phyloP scores from a whole-genome alignment of 768 basidiomycete species.

The Psilocybe subaeruginosa region DNA sequence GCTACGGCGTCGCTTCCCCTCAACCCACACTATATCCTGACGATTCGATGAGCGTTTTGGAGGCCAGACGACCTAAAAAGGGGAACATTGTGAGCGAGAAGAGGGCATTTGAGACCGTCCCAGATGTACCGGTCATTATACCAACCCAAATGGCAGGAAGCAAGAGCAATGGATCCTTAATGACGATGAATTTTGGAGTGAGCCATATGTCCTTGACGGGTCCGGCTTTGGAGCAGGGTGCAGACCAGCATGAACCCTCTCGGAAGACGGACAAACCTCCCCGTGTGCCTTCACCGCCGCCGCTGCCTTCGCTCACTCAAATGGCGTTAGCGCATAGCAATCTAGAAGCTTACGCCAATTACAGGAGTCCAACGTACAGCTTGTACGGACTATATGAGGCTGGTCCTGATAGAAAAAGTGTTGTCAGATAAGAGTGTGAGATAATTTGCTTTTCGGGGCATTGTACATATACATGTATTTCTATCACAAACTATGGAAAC shows the following conservation, averaged over 20 bases:
- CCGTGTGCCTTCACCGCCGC: slow-evolving; percentile 79
- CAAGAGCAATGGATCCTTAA: not conserved
- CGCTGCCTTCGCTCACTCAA: slow-evolving; percentile 73
- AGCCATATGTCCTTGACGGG: slow-evolving; percentile 33
- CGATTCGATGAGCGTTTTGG: slow-evolving; percentile 59
- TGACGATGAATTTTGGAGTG: slow-evolving; percentile 54
- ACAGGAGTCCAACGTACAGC: slow-evolving; percentile 83
- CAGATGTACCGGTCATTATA: slow-evolving; percentile 22
- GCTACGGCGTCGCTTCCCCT: slow-evolving; percentile 46
- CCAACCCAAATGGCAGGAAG: slow-evolving; percentile 5
- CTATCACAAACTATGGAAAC: slow-evolving; percentile 1
- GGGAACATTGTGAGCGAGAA: slow-evolving; percentile 11
- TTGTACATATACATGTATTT: not conserved
- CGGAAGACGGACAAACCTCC: slow-evolving; percentile 65
- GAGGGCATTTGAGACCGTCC: slow-evolving; percentile 13
- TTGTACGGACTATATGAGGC: slow-evolving; percentile 73
- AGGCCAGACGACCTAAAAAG: slow-evolving; percentile 22
- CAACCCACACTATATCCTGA: slow-evolving; percentile 72
- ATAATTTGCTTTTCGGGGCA: not conserved
- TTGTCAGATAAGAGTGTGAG: slow-evolving; percentile 17
- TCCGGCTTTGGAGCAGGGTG: slow-evolving; percentile 16
- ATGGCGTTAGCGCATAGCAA: slow-evolving; percentile 73
- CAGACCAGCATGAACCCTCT: slow-evolving; percentile 10
- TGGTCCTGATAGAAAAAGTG: slow-evolving; percentile 55
- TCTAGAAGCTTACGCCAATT: slow-evolving; percentile 63